These are phyloP conservation scores for Lentinula edodes DNA, from an alignment of 768 basidiomycete genomes.

Conservation along the genomic window DNA sequence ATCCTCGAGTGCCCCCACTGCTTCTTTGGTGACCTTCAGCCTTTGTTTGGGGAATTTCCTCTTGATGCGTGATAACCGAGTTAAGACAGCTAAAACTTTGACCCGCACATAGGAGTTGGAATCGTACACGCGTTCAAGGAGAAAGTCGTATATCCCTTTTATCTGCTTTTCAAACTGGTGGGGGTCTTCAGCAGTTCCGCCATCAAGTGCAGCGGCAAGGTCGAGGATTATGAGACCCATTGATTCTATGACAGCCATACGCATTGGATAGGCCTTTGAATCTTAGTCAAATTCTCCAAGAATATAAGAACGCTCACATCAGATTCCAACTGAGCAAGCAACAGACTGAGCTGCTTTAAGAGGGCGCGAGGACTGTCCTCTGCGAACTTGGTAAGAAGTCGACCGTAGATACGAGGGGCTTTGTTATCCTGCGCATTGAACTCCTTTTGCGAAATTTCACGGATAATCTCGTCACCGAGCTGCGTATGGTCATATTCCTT, in stretches of 20 bases:
- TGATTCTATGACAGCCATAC: constrained; percentile 89
- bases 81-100: constrained; percentile 76
- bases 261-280: constrained; percentile 87
- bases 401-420: constrained; percentile 78
- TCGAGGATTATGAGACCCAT: constrained; percentile 83
- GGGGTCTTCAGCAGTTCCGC: constrained; percentile 35
- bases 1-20: constrained; percentile 79
- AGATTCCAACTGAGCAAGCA: constrained; percentile 84
- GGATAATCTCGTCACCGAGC: constrained; percentile 85
- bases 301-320: constrained; percentile 52
- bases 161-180: constrained; percentile 66
- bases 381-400: constrained; percentile 75
- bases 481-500: constrained; percentile 87
- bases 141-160: constrained; percentile 71
- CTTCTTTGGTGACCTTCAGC: constrained; percentile 66
- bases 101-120: constrained; percentile 85
- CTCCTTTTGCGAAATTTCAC: constrained; percentile 75
- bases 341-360: constrained; percentile 83
- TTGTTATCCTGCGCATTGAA: constrained; percentile 73
- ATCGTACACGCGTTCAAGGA: constrained; percentile 87
- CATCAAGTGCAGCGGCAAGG: constrained; percentile 51
- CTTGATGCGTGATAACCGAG: constrained; percentile 65
- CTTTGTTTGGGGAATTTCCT: constrained; percentile 87
- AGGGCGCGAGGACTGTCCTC: constrained; percentile 78
- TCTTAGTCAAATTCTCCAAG: neutral